Conservation (phyloP, 2,329 filamentous ascomycete species). For the Sphaerulina vaccinii region DNA sequence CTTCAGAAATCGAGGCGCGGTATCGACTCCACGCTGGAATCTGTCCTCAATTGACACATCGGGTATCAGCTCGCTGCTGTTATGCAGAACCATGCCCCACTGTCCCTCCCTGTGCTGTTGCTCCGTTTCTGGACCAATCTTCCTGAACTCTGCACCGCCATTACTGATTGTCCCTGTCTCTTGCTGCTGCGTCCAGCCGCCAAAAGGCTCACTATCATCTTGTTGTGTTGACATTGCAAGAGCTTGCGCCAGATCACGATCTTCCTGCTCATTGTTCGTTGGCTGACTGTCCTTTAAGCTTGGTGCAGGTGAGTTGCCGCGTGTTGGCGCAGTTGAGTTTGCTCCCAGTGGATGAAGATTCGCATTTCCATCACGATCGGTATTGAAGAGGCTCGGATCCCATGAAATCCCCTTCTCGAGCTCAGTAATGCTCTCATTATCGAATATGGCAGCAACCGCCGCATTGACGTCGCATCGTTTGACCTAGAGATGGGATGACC, state of each 20-base stretch:
- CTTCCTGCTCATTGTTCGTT: conserved; percentile 32
- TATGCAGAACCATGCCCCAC: conserved; percentile 54
- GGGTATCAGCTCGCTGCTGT: conserved; percentile 53
- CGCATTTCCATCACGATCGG: conserved; percentile 34
- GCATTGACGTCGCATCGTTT: conserved; percentile 36
- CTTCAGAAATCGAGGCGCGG: conserved; percentile 57
- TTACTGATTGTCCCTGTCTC: conserved; percentile 54
- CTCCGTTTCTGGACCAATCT: conserved; percentile 57
- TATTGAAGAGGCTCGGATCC: conserved; percentile 32
- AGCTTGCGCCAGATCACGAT: conserved; percentile 32
- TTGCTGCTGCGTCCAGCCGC: conserved; percentile 39
- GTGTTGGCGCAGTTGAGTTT: conserved; percentile 33
- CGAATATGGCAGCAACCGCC: too few species aligned
- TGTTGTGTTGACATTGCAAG: conserved; percentile 28
- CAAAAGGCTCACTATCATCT: conserved; percentile 6
- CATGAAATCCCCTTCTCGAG: conserved; percentile 29
- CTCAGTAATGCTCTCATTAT: conserved; percentile 34
- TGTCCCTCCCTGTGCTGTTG: conserved; percentile 53
- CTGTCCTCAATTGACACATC: conserved; percentile 45
- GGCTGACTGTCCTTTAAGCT: conserved; percentile 27
- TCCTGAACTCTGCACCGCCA: conserved; percentile 37
- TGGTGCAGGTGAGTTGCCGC: conserved; percentile 31
- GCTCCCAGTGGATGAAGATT: conserved; percentile 33
- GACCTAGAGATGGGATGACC: conserved; percentile 21
- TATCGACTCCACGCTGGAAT: conserved; percentile 46